Base-by-base conservation (phyloP, 2,329 filamentous ascomycete species). In the Talaromyces albobiverticillius region DNA sequence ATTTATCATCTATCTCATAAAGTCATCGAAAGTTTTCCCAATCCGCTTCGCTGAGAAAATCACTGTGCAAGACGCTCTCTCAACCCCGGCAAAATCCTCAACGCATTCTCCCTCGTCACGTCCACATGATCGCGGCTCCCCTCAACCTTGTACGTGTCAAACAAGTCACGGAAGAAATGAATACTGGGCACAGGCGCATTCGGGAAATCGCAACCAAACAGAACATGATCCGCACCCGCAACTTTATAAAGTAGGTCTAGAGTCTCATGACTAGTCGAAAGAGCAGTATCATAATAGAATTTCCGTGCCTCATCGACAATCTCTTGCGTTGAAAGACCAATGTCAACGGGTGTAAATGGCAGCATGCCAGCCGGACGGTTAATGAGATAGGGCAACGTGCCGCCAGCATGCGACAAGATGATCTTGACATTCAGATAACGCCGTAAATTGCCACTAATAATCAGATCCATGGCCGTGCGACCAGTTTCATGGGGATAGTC, bases 351-450 rank as follows among this genome's bases (percentile, higher is more conserved):
- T 3, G 25, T 14, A 25, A 29, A 18, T 1, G 25, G 14, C 18
- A 46, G 23, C 43, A 46, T 46, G 3, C 22, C 31, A 0, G 70
- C 65, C 0, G 64, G 55, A 0, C 76, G 71, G 1, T 61, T 53
- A 4, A 71, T 60, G 0, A 18, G 36, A 46, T 67, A 76, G 0
- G 78, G 76, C 3, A 79, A 61, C 0, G 75, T 72, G 1, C 78
- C 78, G 2, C 77, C 78, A 0, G 72, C 77, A 57, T 80, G 76
- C 0, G 72, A 73, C 3, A 81, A 65, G 51, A 81, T 79, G 54
- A 80, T 69, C 53, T 76, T 79, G 62, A 67, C 69, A 46, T 71
- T 60, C 1, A 67, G 65, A 52, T 65, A 63, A 4, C 66, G 59
- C 0, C 63, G 60, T 6, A 71, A 34, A 0, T 63, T 71, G 4